Evolutionary conservation across 78 protist species (phyloP).

Genomic region (Goniomonas avonlea): DNA sequence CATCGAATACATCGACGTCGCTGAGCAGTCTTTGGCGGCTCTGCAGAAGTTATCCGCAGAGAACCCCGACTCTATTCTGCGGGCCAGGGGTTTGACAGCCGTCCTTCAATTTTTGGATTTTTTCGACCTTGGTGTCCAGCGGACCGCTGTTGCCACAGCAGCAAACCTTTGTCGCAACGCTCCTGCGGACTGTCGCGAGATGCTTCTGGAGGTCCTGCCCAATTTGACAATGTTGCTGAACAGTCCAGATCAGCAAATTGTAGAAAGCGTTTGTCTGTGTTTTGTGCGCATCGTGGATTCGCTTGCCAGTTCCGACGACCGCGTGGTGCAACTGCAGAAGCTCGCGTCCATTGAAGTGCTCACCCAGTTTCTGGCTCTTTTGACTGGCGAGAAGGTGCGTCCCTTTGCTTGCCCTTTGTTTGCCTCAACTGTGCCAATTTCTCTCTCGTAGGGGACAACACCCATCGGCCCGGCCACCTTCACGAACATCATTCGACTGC

Average conservation of each 20-base stretch:
- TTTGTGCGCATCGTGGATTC: slow-evolving; percentile 30
- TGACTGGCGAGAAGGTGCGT: not conserved
- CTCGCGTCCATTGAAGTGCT: slow-evolving; percentile 9
- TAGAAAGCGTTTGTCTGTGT: slow-evolving; percentile 34
- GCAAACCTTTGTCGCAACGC: slow-evolving; percentile 39
- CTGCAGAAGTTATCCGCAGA: not conserved
- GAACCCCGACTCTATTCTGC: not conserved
- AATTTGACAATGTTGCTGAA: slow-evolving; percentile 40
- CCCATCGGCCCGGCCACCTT: no score
- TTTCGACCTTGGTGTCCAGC: slow-evolving; percentile 59
- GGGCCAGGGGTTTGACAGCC: slow-evolving; percentile 61
- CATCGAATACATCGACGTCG: slow-evolving; percentile 80
- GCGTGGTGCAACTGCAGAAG: slow-evolving; percentile 13
- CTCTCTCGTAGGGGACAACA: no score
- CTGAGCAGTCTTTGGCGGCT: slow-evolving; percentile 74
- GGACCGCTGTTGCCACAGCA: slow-evolving; percentile 60
- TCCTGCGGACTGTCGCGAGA: slow-evolving; percentile 48
- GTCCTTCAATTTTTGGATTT: slow-evolving; percentile 72
- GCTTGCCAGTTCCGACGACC: not conserved
- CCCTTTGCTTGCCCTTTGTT: no score
- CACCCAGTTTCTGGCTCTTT: not conserved
- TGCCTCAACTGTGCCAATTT: no score
- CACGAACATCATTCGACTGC: not conserved
- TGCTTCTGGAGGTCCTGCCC: slow-evolving; percentile 59
- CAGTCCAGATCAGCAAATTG: slow-evolving; percentile 51